A percentile compares a stretch with the other conserved stretches of the same genome.
Conservation (phyloP, 768 basidiomycete genomes). For the Phaeotremella skinneri region DNA sequence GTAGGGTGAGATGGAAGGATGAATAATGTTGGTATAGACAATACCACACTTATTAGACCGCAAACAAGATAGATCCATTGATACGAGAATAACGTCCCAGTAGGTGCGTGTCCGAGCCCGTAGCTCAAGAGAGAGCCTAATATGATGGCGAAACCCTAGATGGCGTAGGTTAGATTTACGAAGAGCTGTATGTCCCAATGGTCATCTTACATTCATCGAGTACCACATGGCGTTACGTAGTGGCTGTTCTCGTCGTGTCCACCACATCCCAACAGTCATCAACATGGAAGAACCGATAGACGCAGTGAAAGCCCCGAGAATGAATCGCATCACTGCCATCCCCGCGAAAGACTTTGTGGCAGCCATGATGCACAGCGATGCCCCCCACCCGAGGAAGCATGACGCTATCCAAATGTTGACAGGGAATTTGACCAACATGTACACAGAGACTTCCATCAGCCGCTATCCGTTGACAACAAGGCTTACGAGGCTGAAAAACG, state of each 20-base stretch:
- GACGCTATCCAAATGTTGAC: slow-evolving; percentile 44
- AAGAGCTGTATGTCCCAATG: background rate
- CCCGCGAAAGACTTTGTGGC: slow-evolving; percentile 55
- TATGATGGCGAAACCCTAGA: slow-evolving; percentile 55
- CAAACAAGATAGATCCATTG: slow-evolving; percentile 57
- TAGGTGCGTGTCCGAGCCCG: slow-evolving; percentile 56
- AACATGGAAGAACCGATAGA: slow-evolving; percentile 58
- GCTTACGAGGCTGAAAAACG: slow-evolving; percentile 33
- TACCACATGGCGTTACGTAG: slow-evolving; percentile 44
- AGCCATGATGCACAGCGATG: slow-evolving; percentile 52
- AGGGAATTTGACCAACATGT: slow-evolving; percentile 11
- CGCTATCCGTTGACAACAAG: background rate
- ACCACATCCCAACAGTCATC: slow-evolving; percentile 57
- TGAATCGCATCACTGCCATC: slow-evolving; percentile 55
- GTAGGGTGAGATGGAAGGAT: slow-evolving; percentile 50
- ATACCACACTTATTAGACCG: slow-evolving; percentile 43
- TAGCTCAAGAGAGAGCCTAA: slow-evolving; percentile 57
- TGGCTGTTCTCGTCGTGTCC: slow-evolving; percentile 58
- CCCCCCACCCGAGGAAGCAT: slow-evolving; percentile 57
- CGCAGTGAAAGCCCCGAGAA: slow-evolving; percentile 59
- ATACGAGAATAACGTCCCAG: slow-evolving; percentile 52
- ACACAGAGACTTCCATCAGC: slow-evolving; percentile 19
- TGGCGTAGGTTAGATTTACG: slow-evolving; percentile 46
- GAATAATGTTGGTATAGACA: slow-evolving; percentile 29
- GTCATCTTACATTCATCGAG: slow-evolving; percentile 1